Evolutionary conservation across 78 protist genomes (phyloP), one percentile per base, ranked within the genome.

Genomic region (Tieghemostelium lacteum): DNA sequence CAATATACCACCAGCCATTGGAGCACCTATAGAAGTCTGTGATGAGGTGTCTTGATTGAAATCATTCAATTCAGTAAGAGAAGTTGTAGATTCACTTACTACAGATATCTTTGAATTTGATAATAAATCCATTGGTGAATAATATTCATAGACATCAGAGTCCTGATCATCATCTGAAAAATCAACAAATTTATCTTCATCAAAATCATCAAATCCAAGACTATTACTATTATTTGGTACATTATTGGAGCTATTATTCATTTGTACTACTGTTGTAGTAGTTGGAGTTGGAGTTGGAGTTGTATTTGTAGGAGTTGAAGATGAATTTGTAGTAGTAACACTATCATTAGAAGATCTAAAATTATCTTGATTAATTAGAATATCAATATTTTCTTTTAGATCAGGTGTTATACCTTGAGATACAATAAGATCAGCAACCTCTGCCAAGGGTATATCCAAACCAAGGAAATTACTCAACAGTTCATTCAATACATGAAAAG

Each of bases 321-420:
- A 33, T 29, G 63, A n/a, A 45, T 33, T 61, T 28, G 29, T 29
- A 3, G 67, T 3, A 3, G 77, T 22, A 22, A 54, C n/a, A 22
- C 37, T 73, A 2, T 73, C 36, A 0, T 16, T 5, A 24, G 83
- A 19, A 33, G 24, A 33, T 69, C 62, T 83, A 45, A 83, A 69
- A 16, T 70, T 83, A 69, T 83, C 91, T 45, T 83, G 78, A 83
- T 83, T 83, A n/a, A 83, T 69, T 34, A 83, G n/a, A 42, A 83
- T 83, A 69, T 83, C 91, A 52, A 83, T 83, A 69, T 70, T 83
- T 16, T 83, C 91, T 58, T 83, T 83, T 31, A 83, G 37, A 45
- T 83, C 78, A 8, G 78, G 67, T 22, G 71, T 78, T 33, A 83
- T 83, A n/a, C 91, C 78, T 58, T 83, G 91, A 20, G 78, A 49